These are phyloP conservation scores for Talaromyces sp. DNA, from an alignment of 2,329 filamentous ascomycete genomes.

Conservation along the genomic window DNA sequence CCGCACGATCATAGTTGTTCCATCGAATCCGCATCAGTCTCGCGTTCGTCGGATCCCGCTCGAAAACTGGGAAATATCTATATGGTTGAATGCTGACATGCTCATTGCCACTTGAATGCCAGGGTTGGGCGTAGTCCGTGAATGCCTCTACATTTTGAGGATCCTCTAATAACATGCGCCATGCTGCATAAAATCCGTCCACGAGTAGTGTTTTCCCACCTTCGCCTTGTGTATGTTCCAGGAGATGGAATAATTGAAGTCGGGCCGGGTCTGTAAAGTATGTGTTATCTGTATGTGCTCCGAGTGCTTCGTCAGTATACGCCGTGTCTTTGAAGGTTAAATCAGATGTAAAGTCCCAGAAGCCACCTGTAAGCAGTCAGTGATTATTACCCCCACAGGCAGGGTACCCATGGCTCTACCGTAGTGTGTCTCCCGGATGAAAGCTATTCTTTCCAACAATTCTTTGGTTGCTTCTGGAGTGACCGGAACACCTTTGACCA, in stretches of 20 bases:
- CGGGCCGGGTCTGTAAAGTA: constrained; percentile 93
- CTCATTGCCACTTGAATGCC: constrained; percentile 83
- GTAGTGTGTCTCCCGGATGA: constrained; percentile 88
- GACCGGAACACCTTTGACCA: constrained; percentile 67
- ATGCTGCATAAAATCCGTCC: constrained; percentile 76
- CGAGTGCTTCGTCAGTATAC: constrained; percentile 80
- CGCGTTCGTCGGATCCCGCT: constrained; percentile 48
- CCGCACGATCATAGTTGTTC: constrained; percentile 88
- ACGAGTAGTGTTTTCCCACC: constrained; percentile 81
- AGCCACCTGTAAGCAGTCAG: constrained; percentile 48
- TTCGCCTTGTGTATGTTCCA: constrained; percentile 64
- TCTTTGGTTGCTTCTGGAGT: constrained; percentile 67
- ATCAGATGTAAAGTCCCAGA: constrained; percentile 86
- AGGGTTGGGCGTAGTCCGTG: constrained; percentile 58
- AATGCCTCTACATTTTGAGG: constrained; percentile 59
- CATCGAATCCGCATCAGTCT: constrained; percentile 69
- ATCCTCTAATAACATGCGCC: constrained; percentile 55
- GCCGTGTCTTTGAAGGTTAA: constrained; percentile 84
- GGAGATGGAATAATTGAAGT: constrained; percentile 86
- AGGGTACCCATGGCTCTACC: constrained; percentile 48
- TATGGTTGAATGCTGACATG: constrained; percentile 77
- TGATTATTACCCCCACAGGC: background rate
- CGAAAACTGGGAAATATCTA: constrained; percentile 67
- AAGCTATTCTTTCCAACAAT: constrained; percentile 77
- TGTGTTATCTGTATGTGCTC: constrained; percentile 88